Base-by-base conservation (phyloP, 2,329 filamentous ascomycete species). In the Thyridium curvatum region DNA sequence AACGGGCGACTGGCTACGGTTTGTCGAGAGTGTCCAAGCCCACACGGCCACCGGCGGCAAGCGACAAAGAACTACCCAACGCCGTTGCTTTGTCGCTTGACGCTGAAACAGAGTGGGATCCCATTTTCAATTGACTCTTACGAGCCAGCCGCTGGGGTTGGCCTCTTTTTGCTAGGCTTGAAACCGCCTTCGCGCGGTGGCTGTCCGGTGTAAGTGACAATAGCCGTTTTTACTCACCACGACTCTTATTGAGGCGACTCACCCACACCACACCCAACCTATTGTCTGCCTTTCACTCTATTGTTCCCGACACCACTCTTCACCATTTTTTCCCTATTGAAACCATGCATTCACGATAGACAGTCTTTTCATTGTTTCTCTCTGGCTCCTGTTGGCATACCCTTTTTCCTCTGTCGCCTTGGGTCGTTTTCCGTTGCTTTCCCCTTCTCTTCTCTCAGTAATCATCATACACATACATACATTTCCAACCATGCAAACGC, bases 1-100 rank as follows among this genome's bases (percentile, higher is more conserved):
- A 34, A 41, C 41, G 39, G 51, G 49, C 37, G 49, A 55, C 50
- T 55, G 52, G 52, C 51, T 50, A 42, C 16, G 36, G 46, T 34
- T 30, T 31, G 32, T 39, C 47, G 18, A 43, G 49, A 50, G 50
- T 48, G 47, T 51, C 21, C 10, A 26, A 26, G 46, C n/a, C 39
- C 32, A 32, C 16, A 38, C 29, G 18, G 15, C 37, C n/a, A 34
- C 15, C 31, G 32, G 35, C 46, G 42, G 42, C 39, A 40, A 43
- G 41, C 45, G 39, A 43, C 42, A 42, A 46, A 44, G 41, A 30
- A 33, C n/a, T 32, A 15, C 34, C 38, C 41, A 17, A 32, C 34
- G 39, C 21, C 41, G 42, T 34, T 42, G 41, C 34, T 42, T 32
- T 42, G 39, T 37, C 40, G 28, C 7, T 36, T 43, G 37, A 34